Base-by-base conservation (phyloP, 139 green algal species). In the Picochlorum costavermella region DNA sequence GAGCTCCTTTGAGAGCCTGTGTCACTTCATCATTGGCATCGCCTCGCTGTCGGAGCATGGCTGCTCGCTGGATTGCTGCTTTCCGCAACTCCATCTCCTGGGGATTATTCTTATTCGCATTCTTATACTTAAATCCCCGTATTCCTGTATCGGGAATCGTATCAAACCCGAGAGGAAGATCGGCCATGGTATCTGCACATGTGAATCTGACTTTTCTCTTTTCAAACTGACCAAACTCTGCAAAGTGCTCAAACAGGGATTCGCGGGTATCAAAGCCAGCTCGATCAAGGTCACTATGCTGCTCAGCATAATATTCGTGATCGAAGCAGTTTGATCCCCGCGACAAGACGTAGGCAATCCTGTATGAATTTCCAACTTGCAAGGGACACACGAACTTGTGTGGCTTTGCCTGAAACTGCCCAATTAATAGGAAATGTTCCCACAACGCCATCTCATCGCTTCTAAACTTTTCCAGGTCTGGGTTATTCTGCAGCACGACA, bases 381-480 rank as follows among this genome's bases (percentile, higher is more conserved):
- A 78, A 17, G 3, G 71, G 50, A 65, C 71, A 78, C 17, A 43
- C 55, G 23, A 78, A 78, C 17, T 65, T 63, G 63, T 76, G 70
- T 13, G 10, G 49, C 0, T 84, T 55, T 2, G 71, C 68, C 60
- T 91, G 82, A 62, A 92, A 92, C 61, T 92, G 84, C 3, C 85
- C 85, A 55, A 70, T 73, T 17, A 77, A 68, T 14, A 90, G 56
- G 49, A 74, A 92, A 60, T 92, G 85, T 46, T 79, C 72, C 84
- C 84, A 92, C 23, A 77, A 48, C 44, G 67, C 56, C 48, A 53
- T 44, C 13, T 56, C 57, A 28, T 60, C 44, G 13, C n/a, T n/a
- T 14, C 29, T 46, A 6, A 62, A 40, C 36, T 23, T 25, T 5
- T 29, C 40, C 49, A 72, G 23, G 55, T 75, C 69, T 11, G 53